Percentiles rank a stretch among this genome's conserved stretches.
phyloP scores from a whole-genome alignment of 441 rosid genomes.

The Erodium texanum region DNA sequence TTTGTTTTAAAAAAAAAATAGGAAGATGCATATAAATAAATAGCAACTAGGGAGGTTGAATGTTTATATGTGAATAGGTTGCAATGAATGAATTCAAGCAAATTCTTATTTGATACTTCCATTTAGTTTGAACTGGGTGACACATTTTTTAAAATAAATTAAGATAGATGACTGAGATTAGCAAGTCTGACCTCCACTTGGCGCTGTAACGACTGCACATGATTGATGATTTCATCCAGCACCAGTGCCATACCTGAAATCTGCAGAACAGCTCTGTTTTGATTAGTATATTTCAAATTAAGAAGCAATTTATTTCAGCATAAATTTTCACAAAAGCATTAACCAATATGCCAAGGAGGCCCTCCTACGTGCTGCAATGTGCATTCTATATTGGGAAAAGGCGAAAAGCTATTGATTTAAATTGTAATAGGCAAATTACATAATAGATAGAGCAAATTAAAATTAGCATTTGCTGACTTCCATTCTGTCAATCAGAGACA shows the following conservation, averaged over 20 bases:
- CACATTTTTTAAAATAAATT: not conserved
- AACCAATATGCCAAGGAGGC: not conserved
- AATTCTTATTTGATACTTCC: too few relatives aligned
- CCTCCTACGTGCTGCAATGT: not conserved
- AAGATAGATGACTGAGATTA: not conserved
- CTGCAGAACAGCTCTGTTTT: constrained; percentile 38
- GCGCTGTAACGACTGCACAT: constrained; percentile 68
- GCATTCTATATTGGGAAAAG: not conserved
- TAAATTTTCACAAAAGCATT: not conserved
- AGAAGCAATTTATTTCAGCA: not conserved
- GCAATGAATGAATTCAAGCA: too few relatives aligned
- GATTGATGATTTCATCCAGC: constrained; percentile 79
- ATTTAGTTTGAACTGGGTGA: not conserved
- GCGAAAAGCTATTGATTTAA: not conserved
- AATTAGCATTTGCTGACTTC: not conserved
- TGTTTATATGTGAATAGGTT: too few relatives aligned
- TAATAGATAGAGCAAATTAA: not conserved
- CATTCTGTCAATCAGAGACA: not conserved
- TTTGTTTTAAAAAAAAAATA: too few relatives aligned
- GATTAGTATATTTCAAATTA: constrained; percentile 7
- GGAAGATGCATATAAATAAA: too few relatives aligned
- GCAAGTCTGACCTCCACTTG: constrained; percentile 74
- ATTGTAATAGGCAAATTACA: not conserved
- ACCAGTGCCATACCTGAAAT: constrained; percentile 82
- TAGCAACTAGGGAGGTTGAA: too few relatives aligned